phyloP scores from a whole-genome alignment of 805 yeast genomes.

The Metschnikowia amazonensis region DNA sequence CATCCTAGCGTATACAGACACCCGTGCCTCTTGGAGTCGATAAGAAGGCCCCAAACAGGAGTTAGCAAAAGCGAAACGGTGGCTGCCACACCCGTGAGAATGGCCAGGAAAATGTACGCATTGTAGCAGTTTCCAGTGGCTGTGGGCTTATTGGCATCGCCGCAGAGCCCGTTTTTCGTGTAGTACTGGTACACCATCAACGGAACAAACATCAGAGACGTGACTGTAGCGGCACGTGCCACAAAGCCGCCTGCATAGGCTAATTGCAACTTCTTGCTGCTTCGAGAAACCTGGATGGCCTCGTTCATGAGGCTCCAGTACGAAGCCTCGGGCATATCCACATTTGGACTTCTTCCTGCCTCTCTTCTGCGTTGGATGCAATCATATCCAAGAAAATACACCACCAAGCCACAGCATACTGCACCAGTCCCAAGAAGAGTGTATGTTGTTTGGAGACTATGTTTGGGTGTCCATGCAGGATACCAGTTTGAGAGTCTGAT shows the following conservation, averaged over 20 bases:
- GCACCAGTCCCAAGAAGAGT: slow-evolving; percentile 44
- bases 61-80: slow-evolving; percentile 54
- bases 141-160: slow-evolving; percentile 24
- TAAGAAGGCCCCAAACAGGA: slow-evolving; percentile 59
- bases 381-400: slow-evolving; percentile 46
- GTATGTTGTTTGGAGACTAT: slow-evolving; percentile 48
- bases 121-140: slow-evolving; percentile 47
- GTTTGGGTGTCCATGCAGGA: slow-evolving; percentile 30
- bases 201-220: slow-evolving; percentile 58
- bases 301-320: slow-evolving; percentile 41
- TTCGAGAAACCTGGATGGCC: slow-evolving; percentile 47
- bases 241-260: slow-evolving; percentile 62
- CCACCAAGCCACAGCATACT: slow-evolving; percentile 32
- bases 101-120: slow-evolving; percentile 63
- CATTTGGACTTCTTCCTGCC: slow-evolving; percentile 18
- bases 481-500: slow-evolving; percentile 40
- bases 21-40: slow-evolving; percentile 41
- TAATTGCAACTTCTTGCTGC: slow-evolving; percentile 45
- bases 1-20: slow-evolving; percentile 27
- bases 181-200: slow-evolving; percentile 57
- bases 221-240: slow-evolving; percentile 60
- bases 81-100: slow-evolving; percentile 65
- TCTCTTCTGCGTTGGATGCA: slow-evolving; percentile 30
- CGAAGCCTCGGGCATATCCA: slow-evolving; percentile 6
- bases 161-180: slow-evolving; percentile 48